These are phyloP conservation scores for Pelargonium fulgidum DNA, from an alignment of 441 rosid species.

Conservation along the genomic window DNA sequence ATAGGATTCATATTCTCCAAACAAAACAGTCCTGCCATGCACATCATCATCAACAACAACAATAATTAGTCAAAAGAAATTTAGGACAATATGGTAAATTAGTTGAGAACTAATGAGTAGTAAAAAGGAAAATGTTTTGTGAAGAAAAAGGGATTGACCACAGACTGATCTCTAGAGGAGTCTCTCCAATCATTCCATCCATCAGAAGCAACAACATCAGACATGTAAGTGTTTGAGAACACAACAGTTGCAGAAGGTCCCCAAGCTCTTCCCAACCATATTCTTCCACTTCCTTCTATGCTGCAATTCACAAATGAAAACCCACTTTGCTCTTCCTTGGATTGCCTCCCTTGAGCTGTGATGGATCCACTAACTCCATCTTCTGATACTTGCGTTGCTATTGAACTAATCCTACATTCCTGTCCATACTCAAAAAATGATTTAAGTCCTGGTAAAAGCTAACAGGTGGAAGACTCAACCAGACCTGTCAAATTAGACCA, in stretches of 20 bases:
- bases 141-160: conserved; percentile 5
- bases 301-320: conserved; percentile 64
- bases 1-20: conserved; percentile 56
- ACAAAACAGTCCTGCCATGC: conserved; percentile 50
- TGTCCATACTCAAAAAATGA: too few relatives aligned
- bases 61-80: not conserved
- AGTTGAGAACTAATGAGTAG: not conserved
- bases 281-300: conserved; percentile 49
- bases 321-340: conserved; percentile 48
- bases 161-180: conserved; percentile 55
- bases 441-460: not conserved
- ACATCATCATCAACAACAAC: not conserved
- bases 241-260: conserved; percentile 56
- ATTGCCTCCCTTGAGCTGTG: conserved; percentile 73
- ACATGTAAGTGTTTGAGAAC: conserved; percentile 60
- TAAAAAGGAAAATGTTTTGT: not conserved
- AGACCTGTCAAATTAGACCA: too few relatives aligned
- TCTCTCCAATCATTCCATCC: conserved; percentile 82
- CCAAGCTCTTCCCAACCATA: conserved; percentile 90
- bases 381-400: conserved; percentile 43
- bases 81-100: not conserved
- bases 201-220: conserved; percentile 41
- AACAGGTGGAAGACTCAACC: too few relatives aligned
- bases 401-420: conserved; percentile 56
- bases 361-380: conserved; percentile 50